phyloP scores from a whole-genome alignment of 768 basidiomycete genomes.

The Termitomyces sp. region DNA sequence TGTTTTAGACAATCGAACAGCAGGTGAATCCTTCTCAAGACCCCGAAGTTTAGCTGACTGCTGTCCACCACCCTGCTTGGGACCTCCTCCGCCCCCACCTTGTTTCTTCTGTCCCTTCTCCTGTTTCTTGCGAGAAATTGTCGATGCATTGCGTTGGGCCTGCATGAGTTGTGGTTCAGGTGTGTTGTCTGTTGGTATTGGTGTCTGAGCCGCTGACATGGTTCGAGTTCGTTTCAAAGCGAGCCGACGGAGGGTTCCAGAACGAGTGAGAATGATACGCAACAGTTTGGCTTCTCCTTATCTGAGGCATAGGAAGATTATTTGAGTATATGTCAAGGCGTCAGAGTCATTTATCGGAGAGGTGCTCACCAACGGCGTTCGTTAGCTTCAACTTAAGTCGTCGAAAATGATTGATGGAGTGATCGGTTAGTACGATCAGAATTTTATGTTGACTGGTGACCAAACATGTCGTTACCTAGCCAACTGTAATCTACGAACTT shows the following conservation, averaged over 20 bases:
- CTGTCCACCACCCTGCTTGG: background rate
- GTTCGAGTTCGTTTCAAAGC: background rate
- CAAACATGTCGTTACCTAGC: background rate
- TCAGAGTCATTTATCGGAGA: background rate
- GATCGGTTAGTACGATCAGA: background rate
- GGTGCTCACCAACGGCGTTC: background rate
- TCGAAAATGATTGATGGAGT: background rate
- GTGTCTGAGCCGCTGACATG: background rate
- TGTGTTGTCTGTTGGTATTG: background rate
- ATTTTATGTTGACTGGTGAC: too few relatives aligned
- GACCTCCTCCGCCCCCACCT: constrained; percentile 6
- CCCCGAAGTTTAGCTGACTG: constrained; percentile 47
- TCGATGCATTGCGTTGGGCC: background rate
- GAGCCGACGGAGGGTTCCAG: background rate
- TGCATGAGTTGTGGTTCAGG: background rate
- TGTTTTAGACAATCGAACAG: constrained; percentile 76
- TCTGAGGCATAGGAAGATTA: background rate
- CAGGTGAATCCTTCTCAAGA: constrained; percentile 54
- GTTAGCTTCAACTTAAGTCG: background rate
- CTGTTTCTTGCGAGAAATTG: constrained; percentile 3
- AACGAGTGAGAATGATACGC: background rate
- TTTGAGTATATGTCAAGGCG: background rate
- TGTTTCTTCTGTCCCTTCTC: constrained; percentile 9
- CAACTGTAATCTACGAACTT: background rate
- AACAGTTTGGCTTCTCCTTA: background rate